A percentile compares a stretch with the other conserved stretches of the same genome.
These are phyloP conservation scores for Holtermannia corniformis DNA, from an alignment of 768 basidiomycete genomes.

Conservation along the genomic window DNA sequence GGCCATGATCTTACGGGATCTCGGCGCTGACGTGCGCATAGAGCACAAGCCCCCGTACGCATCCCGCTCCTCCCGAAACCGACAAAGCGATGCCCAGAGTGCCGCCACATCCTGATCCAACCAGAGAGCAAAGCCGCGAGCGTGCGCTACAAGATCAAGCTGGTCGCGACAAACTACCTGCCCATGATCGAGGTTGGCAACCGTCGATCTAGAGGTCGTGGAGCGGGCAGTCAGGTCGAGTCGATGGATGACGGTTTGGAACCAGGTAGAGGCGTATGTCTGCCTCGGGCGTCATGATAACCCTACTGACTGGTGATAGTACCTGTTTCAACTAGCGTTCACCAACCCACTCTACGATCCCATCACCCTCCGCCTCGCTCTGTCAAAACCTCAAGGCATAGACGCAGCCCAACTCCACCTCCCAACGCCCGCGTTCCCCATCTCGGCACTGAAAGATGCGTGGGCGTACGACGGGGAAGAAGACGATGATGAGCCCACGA, in stretches of 20 bases:
- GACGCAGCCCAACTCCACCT: conserved; percentile 51
- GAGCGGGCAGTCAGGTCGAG: neutral
- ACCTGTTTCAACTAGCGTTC: conserved; percentile 78
- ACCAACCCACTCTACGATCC: conserved; percentile 95
- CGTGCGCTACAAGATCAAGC: conserved; percentile 91
- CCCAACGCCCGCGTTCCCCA: conserved; percentile 65
- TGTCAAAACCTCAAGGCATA: conserved; percentile 32
- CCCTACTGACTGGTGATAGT: conserved; percentile 35
- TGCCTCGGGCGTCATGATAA: neutral
- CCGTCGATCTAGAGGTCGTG: conserved; percentile 11
- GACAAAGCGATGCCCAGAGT: conserved; percentile 88
- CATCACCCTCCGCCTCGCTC: conserved; percentile 79
- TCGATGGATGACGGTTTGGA: neutral
- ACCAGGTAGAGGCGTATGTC: neutral
- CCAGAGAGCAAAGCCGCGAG: conserved; percentile 96
- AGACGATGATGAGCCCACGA: conserved; percentile 47
- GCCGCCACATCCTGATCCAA: conserved; percentile 94
- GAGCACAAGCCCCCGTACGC: conserved; percentile 75
- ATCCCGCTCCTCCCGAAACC: conserved; percentile 88
- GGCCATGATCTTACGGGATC: neutral
- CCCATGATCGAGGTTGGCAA: conserved; percentile 63
- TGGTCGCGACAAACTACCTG: conserved; percentile 88
- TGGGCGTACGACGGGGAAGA: conserved; percentile 98
- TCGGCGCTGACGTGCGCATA: conserved; percentile 34
- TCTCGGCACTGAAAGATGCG: conserved; percentile 86